phyloP scores from a whole-genome alignment of 2,329 filamentous ascomycete species.

The Ophiocordyceps australis region DNA sequence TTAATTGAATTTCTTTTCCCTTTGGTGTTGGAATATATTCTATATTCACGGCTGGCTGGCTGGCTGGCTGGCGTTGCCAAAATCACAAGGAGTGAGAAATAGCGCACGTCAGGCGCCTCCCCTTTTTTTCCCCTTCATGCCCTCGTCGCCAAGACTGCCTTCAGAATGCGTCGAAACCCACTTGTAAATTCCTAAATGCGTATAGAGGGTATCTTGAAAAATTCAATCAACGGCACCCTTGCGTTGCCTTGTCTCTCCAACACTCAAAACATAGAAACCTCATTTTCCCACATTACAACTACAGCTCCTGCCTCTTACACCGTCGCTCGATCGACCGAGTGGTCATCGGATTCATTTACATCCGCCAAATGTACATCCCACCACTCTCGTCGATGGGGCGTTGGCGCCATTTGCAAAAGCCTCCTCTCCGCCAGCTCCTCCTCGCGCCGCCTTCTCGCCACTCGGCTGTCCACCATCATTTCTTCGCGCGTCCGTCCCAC shows the following conservation, averaged over 20 bases:
- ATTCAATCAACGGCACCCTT: too few species aligned
- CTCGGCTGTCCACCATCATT: conserved; percentile 28
- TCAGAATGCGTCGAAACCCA: too few species aligned
- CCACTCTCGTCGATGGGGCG: conserved; percentile 8
- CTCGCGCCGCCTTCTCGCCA: conserved; percentile 27
- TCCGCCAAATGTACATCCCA: conserved; percentile 9
- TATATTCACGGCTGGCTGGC: too few species aligned
- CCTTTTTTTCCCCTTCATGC: too few species aligned
- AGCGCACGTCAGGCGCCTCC: too few species aligned
- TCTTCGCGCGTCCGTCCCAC: conserved; percentile 31
- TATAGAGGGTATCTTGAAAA: too few species aligned
- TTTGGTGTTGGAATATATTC: too few species aligned
- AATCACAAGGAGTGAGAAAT: too few species aligned
- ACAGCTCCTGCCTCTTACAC: background rate
- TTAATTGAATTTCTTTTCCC: too few species aligned
- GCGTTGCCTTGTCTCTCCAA: background rate
- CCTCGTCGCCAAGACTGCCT: too few species aligned
- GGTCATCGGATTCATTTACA: conserved; percentile 1
- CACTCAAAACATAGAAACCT: background rate
- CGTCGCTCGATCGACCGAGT: background rate
- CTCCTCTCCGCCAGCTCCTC: conserved; percentile 22
- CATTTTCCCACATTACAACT: background rate
- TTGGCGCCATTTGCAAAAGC: conserved; percentile 5
- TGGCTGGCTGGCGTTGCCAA: too few species aligned
- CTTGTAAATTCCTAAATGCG: too few species aligned